A percentile compares a stretch with the other conserved stretches of the same genome.
These are phyloP conservation scores for Curvularia hawaiiensis DNA, from an alignment of 2,329 filamentous ascomycete genomes.

Conservation along the genomic window DNA sequence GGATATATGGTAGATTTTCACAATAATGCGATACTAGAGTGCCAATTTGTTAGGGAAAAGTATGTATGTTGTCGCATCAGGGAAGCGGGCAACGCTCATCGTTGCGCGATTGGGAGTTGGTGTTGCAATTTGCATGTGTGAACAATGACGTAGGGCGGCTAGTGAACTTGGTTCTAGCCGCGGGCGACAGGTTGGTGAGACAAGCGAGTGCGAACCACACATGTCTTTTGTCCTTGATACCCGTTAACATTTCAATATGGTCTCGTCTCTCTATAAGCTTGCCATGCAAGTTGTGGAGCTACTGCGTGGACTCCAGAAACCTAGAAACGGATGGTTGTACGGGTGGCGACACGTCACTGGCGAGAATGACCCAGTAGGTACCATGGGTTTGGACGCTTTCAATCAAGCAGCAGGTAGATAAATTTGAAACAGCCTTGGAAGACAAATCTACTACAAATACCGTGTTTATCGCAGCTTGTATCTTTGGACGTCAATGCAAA, in stretches of 20 bases:
- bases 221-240: background rate
- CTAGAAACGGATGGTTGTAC: background rate
- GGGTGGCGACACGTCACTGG: too few relatives aligned
- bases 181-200: conserved; percentile 1
- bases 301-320: background rate
- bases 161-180: conserved; percentile 12
- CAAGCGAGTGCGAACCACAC: conserved; percentile 4
- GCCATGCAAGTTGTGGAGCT: background rate
- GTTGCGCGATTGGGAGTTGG: background rate
- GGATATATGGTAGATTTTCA: background rate
- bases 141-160: conserved; percentile 13
- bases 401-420: background rate
- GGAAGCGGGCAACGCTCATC: background rate
- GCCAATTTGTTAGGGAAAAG: background rate
- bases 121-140: conserved; percentile 6
- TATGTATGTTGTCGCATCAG: background rate
- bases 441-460: background rate
- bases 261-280: background rate
- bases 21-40: background rate
- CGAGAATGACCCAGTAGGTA: background rate
- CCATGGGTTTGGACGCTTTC: background rate
- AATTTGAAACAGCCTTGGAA: background rate
- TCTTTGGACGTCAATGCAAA: too few relatives aligned
- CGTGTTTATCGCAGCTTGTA: too few relatives aligned
- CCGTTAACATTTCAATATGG: background rate